phyloP scores from a whole-genome alignment of 345 rosid species.

The Stellera chamaejasme region DNA sequence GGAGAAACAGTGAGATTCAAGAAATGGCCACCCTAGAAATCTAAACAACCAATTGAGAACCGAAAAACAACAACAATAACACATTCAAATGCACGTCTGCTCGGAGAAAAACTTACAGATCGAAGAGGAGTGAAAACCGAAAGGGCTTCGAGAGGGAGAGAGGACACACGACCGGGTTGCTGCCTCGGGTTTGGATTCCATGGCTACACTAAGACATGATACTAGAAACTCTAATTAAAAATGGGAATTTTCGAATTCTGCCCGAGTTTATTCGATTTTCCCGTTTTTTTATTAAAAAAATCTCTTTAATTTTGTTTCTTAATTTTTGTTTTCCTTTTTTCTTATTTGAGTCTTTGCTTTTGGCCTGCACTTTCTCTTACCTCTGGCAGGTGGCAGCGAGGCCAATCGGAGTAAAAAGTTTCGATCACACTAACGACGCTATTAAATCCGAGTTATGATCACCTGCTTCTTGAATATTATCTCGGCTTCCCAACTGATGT shows the following conservation, averaged over 20 bases:
- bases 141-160: not conserved
- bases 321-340: not conserved
- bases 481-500: not conserved
- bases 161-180: not conserved
- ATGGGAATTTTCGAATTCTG: constrained; percentile 5
- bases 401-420: not conserved
- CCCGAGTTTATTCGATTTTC: no score
- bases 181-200: constrained; percentile 14
- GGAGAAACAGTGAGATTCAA: not conserved
- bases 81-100: not conserved
- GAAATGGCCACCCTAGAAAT: not conserved
- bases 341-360: constrained; percentile 1
- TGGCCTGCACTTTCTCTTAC: constrained; percentile 18
- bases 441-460: not conserved
- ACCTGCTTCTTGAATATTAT: not conserved
- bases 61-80: not conserved
- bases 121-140: constrained; percentile 15
- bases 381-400: constrained; percentile 2
- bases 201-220: constrained; percentile 6
- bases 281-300: not conserved
- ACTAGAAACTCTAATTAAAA: not conserved
- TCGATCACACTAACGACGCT: not conserved
- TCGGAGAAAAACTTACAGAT: constrained; percentile 28
- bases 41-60: constrained; percentile 1
- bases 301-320: not conserved